phyloP scores from a whole-genome alignment of 371 early-diverging fungal genomes.

The Mucor mucedo region DNA sequence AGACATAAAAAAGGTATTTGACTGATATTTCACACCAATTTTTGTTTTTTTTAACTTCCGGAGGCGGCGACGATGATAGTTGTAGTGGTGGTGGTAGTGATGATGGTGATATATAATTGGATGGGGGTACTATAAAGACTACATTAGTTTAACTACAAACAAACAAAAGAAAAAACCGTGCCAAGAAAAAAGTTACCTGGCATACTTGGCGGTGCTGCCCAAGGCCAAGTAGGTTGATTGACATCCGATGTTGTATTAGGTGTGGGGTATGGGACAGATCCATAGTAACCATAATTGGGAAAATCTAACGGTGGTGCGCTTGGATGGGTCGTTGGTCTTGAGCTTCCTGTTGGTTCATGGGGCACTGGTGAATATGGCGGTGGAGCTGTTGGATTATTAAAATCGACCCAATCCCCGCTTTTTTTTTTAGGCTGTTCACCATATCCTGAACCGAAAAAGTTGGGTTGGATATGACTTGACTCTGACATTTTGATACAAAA shows the following conservation, averaged over 20 bases:
- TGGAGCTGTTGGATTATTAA: neutral
- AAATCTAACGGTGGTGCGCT: neutral
- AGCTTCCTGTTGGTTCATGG: neutral
- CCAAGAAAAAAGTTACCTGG: constrained; percentile 1
- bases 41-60: neutral
- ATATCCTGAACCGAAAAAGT: neutral
- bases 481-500: neutral
- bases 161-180: constrained; percentile 1
- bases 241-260: neutral
- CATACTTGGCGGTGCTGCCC: neutral
- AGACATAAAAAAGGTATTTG: neutral
- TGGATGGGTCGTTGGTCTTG: neutral
- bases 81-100: neutral
- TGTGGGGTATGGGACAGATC: neutral
- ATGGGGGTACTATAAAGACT: neutral
- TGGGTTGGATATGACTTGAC: neutral
- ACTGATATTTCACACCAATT: neutral
- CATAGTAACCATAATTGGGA: neutral
- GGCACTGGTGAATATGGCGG: neutral
- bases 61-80: too few species aligned
- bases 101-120: neutral
- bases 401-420: neutral
- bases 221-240: neutral
- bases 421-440: neutral
- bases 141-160: neutral